Evolutionary conservation across 805 yeast genomes (phyloP), one percentile per base, ranked within the genome.

Genomic region (Groenewaldozyma salmanticensis): DNA sequence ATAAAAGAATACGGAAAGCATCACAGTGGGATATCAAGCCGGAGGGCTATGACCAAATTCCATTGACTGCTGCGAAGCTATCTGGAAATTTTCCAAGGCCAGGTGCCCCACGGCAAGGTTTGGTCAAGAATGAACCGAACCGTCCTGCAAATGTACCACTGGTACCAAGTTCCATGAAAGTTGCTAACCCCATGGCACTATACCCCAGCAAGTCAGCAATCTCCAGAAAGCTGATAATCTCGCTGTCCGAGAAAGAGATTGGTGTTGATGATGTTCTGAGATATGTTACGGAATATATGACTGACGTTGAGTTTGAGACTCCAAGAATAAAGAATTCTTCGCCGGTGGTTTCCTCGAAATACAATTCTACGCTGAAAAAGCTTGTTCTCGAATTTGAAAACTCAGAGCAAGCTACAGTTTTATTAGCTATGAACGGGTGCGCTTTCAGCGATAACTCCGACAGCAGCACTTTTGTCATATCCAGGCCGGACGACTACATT

Each of bases 21-120:
- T 67, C 84, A 0, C 61, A 67, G 37, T 85, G 94, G 94, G 92
- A 84, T 38, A 63, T 72, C 19, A 68, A 70, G 27, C 87, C 94
- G 1, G 66, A 67, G 46, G 90, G 85, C 0, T 81, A 81, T 55
- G 92, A 83, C 52, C 71, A 73, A 4, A 77, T 81, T 1, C 71
- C 82, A 1, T 81, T 92, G 0, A 83, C 78, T 46, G 67, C 80
- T 45, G 94, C 92, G 4, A 86, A 85, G 52, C 62, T 81, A 15
- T 73, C 85, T 1, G 95, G 95, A 0, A 58, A 83, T 2, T 86
- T 85, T 52, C 85, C 88, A 2, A 64, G 74, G 15, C 90, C 45
- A 4, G 41, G 45, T 13, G 24, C 44, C n/a, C 47, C 77, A 24
- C 27, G 51, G 41, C 39, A 49, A 31, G 35, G 19, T 11, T 13